Evolutionary conservation across 306 rosid genomes (phyloP), one percentile per base, ranked within the genome.

Genomic region (Quercus alba): DNA sequence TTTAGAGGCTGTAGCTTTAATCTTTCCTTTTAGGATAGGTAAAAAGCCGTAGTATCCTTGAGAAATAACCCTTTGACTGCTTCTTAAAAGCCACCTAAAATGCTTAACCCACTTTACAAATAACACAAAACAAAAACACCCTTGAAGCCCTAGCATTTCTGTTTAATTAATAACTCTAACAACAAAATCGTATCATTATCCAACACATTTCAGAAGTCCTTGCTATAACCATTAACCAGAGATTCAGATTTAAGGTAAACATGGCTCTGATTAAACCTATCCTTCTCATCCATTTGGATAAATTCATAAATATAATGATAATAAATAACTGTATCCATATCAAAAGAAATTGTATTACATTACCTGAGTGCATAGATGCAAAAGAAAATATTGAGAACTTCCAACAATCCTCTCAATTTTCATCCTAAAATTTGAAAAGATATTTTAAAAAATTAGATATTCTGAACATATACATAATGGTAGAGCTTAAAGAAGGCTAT

Each of bases 311-410:
- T 64, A 28, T 23, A 17, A 28, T 33, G 52, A 19, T 5, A 35
- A 5, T 30, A 7, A 28, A 31, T 11, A 66, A 66, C 5, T 67
- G 38, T 35, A 33, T 3, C 35, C 17, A 13, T 35, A 35, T 67
- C 52, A 57, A 52, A 49, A 38, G 70, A 75, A 31, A 75, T 55
- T 14, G 58, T 71, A 72, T 63, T 58, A 71, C 14, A 58, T 57
- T 85, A 95, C 99, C 96, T 93, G 99, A 6, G 98, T 93, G 63
- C 98, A 95, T 55, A 95, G 86, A 85, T 93, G 94, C 86, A 95
- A 72, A 83, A 95, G 94, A 86, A 93, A 93, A 89, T 91, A 95
- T 61, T 93, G 98, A 73, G 93, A 86, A 83, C 90, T 93, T 69
- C 92, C 97, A 67, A 73, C 83, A 51, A 95, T 79, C 82, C 72